phyloP scores from a whole-genome alignment of 2,329 filamentous ascomycete genomes.

The Purpureocillium takamizusanense region DNA sequence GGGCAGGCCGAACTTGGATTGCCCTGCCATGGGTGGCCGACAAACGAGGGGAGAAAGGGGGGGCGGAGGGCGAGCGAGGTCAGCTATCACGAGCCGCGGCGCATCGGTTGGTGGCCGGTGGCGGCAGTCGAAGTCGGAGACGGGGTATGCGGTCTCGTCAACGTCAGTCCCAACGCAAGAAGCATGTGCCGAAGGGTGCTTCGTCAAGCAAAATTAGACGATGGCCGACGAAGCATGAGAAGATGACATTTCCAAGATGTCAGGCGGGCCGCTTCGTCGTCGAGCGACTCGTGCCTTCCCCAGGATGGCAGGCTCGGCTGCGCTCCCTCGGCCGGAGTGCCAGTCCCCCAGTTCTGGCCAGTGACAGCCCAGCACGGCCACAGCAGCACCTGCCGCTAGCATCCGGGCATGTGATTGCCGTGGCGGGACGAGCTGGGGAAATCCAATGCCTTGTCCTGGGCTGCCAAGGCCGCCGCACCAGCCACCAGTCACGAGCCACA shows the following conservation, averaged over 20 bases:
- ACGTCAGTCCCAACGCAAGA: no score
- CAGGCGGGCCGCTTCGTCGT: neutral
- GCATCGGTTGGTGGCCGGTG: neutral
- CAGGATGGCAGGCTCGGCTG: no score
- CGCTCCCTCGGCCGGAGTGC: conserved; percentile 1
- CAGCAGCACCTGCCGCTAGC: neutral
- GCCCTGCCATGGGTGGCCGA: conserved; percentile 52
- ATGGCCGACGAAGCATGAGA: neutral
- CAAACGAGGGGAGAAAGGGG: neutral
- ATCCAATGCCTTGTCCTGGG: no score
- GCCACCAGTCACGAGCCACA: conserved; percentile 4
- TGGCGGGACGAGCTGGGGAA: no score
- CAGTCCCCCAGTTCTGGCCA: neutral
- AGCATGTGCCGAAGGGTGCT: no score
- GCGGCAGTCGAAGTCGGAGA: no score
- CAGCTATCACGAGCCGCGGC: conserved; percentile 2
- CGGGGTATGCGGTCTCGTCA: no score
- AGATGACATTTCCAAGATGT: neutral
- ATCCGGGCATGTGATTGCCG: conserved; percentile 4
- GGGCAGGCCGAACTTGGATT: conserved; percentile 60
- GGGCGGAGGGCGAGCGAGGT: neutral
- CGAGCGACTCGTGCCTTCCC: no score
- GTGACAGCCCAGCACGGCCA: conserved; percentile 1
- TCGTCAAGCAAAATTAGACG: no score
- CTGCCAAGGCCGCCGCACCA: no score